These are phyloP conservation scores for Trametes gibbosa DNA, from an alignment of 768 basidiomycete species.

Conservation along the genomic window DNA sequence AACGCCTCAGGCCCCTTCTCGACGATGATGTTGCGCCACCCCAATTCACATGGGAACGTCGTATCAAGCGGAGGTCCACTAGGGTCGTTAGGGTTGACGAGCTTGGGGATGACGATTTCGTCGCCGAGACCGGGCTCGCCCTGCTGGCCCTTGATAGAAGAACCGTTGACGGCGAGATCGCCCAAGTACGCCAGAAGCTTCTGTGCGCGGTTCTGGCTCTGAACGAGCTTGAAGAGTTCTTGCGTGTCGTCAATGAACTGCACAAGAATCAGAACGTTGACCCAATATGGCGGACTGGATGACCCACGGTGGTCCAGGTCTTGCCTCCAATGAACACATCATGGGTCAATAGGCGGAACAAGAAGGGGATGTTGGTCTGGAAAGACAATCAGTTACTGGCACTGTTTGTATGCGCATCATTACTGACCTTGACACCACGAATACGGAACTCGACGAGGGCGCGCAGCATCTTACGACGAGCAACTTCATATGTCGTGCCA, in stretches of 20 bases:
- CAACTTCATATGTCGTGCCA: constrained; percentile 98
- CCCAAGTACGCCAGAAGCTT: constrained; percentile 96
- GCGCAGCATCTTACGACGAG: constrained; percentile 97
- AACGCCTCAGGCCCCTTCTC: constrained; percentile 98
- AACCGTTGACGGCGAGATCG: constrained; percentile 97
- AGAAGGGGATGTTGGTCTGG: constrained; percentile 98
- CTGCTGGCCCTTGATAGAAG: constrained; percentile 93
- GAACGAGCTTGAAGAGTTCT: constrained; percentile 98
- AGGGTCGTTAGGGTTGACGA: constrained; percentile 77
- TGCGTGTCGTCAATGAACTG: constrained; percentile 99
- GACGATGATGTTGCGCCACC: constrained; percentile 99
- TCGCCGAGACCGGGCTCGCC: constrained; percentile 94
- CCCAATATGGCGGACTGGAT: not conserved
- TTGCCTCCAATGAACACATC: constrained; percentile 94
- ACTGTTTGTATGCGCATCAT: not conserved
- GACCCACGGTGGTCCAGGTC: constrained; percentile 91
- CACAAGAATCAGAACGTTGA: not conserved
- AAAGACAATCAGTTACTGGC: not conserved
- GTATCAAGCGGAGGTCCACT: constrained; percentile 75
- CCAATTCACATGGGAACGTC: constrained; percentile 75
- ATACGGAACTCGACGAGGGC: constrained; percentile 99
- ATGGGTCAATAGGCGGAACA: constrained; percentile 96
- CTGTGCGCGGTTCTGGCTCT: constrained; percentile 97
- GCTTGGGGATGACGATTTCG: constrained; percentile 79
- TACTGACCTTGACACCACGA: constrained; percentile 89